Base-by-base conservation (phyloP, 2,329 filamentous ascomycete genomes). In the Dryadomyces quercivorus region DNA sequence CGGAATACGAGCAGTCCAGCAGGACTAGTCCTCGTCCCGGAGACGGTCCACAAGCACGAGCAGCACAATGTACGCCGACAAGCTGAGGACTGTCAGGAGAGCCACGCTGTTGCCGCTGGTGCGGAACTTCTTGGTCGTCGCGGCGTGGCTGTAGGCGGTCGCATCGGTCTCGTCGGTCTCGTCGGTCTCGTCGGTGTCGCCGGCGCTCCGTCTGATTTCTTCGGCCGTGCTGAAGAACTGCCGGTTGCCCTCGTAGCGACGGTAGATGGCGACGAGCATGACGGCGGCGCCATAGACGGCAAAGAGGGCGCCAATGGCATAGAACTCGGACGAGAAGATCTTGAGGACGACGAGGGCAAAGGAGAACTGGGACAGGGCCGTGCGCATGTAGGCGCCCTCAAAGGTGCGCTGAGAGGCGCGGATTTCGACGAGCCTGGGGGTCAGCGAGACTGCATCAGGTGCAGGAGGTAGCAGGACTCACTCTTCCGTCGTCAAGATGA, bases 241-340 rank as follows among this genome's bases (percentile, higher is more conserved):
- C 60, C 83, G 81, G 65, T 97, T 95, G 55, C 93, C 91, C 70
- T 96, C 88, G 65, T 91, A 88, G 53, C 93, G 82, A 56, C 93
- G 80, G 69, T 94, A 94, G 53, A 89, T 74, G 62, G 89, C 86
- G 57, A 94, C 88, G 26, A 88, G 75, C 65, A 97, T 74, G 50
- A 98, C 80, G 7, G 88, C 88, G 3, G 85, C 83, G 13, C 92
- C 93, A 65, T 97, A 97, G 50, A 89, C 84, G 46, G 93, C 91
- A 66, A 96, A 96, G 36, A 98, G 76, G 7, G 93, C 93, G n/a
- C 93, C 93, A 59, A 96, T 95, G 61, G 86, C 83, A 71, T 97
- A 97, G 74, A 98, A 97, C 66, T 97, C 93, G 52, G 84, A 80
- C 9, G 90, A 96, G 73, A 98, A 97, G 69, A 98, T 94, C 72